Evolutionary conservation across 192 early-diverging fungal species (phyloP), one percentile per base, ranked within the genome.

Genomic region (Geranomyces michiganensis): DNA sequence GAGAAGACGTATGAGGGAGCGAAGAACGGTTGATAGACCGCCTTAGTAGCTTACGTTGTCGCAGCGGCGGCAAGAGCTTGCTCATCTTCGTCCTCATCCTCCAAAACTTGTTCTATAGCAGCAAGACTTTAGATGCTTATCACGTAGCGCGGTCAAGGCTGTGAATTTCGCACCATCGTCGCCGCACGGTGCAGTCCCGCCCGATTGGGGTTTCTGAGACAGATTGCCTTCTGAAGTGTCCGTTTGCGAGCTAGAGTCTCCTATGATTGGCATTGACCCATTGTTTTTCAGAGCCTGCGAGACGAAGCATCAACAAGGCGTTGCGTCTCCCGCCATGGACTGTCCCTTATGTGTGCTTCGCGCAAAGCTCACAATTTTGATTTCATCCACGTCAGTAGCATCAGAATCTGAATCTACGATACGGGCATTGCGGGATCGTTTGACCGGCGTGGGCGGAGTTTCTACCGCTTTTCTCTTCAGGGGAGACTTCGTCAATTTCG

Each of bases 341-440:
- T 24, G 10, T 58, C 14, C 56, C 56, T 10, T n/a, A n/a, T n/a
- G n/a, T n/a, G n/a, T n/a, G 19, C 19, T 6, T n/a, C 15, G 51
- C 15, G 51, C 36, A 10, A 10, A 53, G 51, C 51, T 53, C 51
- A 53, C 51, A n/a, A 7, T 26, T 26, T 53, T 53, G 7, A 8
- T 17, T 53, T 32, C 58, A 60, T 60, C 58, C 29, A 33, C 31
- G 8, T 60, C 58, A 19, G 58, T 60, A 7, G 17, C 58, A 29
- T 60, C 58, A 19, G 58, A 60, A 60, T 60, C 58, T 29, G 58
- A 60, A 7, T 32, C 58, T 5, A 60, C 31, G 7, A 33, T 29
- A 7, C 58, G 36, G 10, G 36, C 17, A 19, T 29, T 19, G 3
- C 58, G 58, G 7, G 29, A 3, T 29, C 29, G 17, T 17, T 60